Evolutionary conservation across 139 green algal genomes (phyloP).

Genomic region (Nannochloris sp.): DNA sequence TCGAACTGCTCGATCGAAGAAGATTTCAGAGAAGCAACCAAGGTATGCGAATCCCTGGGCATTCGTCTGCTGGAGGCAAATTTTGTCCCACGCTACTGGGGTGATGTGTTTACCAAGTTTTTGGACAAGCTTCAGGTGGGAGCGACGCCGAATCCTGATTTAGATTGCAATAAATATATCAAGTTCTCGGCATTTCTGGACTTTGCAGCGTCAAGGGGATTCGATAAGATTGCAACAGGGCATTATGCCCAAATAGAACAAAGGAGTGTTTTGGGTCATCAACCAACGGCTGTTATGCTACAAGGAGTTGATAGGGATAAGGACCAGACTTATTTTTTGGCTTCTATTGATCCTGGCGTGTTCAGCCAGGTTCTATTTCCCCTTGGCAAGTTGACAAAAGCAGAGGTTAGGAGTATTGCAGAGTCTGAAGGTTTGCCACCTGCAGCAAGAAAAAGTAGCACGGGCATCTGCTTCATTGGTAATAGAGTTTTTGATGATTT

Average conservation of each 20-base stretch:
- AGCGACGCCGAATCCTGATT: constrained; percentile 76
- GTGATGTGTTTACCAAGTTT: constrained; percentile 61
- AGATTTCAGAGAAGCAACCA: constrained; percentile 23
- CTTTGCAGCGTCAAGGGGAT: constrained; percentile 29
- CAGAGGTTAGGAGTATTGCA: constrained; percentile 45
- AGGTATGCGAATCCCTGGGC: constrained; percentile 37
- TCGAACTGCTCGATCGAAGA: constrained; percentile 34
- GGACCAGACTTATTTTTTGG: constrained; percentile 79
- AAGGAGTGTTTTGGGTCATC: neutral
- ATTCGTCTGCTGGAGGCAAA: constrained; percentile 62
- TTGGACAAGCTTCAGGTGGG: constrained; percentile 37
- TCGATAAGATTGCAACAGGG: constrained; percentile 53
- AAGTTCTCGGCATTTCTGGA: constrained; percentile 67
- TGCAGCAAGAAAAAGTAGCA: constrained; percentile 42
- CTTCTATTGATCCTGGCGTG: constrained; percentile 28
- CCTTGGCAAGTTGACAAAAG: constrained; percentile 50
- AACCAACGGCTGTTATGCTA: constrained; percentile 33
- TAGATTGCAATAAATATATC: constrained; percentile 76
- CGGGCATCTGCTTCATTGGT: constrained; percentile 81
- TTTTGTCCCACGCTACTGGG: constrained; percentile 69
- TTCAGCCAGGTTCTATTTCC: constrained; percentile 42
- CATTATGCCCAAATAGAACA: constrained; percentile 58
- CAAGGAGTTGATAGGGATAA: constrained; percentile 45
- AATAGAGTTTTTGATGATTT: constrained; percentile 64
- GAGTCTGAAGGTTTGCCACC: constrained; percentile 23